Percentiles rank a stretch among this genome's conserved stretches.
Conservation (phyloP, 1,284 basidiomycete species). For the Cerrena zonata region DNA sequence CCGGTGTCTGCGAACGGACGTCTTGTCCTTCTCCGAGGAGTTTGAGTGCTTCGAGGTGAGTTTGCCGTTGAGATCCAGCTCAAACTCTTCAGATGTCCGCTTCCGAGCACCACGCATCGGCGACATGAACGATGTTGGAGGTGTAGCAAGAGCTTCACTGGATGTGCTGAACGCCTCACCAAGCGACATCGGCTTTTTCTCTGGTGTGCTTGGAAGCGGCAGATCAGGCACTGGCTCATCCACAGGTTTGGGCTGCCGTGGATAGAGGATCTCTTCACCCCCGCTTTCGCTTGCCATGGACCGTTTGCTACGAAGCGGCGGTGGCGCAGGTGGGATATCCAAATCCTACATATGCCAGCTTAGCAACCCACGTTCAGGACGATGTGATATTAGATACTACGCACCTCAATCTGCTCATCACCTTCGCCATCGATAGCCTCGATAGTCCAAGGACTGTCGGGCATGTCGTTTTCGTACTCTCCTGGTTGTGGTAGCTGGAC, state of each 20-base stretch:
- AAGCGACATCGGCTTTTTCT: not conserved
- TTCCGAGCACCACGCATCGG: slow-evolving; percentile 60
- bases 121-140: slow-evolving; percentile 58
- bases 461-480: slow-evolving; percentile 35
- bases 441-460: slow-evolving; percentile 82
- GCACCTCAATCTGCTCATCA: slow-evolving; percentile 57
- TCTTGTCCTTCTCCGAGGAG: slow-evolving; percentile 47
- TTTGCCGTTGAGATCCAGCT: slow-evolving; percentile 62
- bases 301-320: slow-evolving; percentile 48
- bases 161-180: slow-evolving; percentile 1
- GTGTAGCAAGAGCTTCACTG: slow-evolving; percentile 23
- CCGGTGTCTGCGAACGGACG: slow-evolving; percentile 59
- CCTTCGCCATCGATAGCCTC: slow-evolving; percentile 75
- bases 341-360: slow-evolving; percentile 24
- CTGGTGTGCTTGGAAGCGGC: not conserved
- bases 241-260: slow-evolving; percentile 46
- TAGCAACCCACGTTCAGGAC: slow-evolving; percentile 5
- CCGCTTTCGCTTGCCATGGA: slow-evolving; percentile 75
- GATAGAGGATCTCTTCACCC: slow-evolving; percentile 78
- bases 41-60: slow-evolving; percentile 46
- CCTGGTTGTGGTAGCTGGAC: slow-evolving; percentile 33
- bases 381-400: slow-evolving; percentile 6
- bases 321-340: slow-evolving; percentile 39
- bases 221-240: slow-evolving; percentile 19
- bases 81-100: slow-evolving; percentile 77